Base-by-base conservation (phyloP, 139 green algal species). In the Micractinium sp. region DNA sequence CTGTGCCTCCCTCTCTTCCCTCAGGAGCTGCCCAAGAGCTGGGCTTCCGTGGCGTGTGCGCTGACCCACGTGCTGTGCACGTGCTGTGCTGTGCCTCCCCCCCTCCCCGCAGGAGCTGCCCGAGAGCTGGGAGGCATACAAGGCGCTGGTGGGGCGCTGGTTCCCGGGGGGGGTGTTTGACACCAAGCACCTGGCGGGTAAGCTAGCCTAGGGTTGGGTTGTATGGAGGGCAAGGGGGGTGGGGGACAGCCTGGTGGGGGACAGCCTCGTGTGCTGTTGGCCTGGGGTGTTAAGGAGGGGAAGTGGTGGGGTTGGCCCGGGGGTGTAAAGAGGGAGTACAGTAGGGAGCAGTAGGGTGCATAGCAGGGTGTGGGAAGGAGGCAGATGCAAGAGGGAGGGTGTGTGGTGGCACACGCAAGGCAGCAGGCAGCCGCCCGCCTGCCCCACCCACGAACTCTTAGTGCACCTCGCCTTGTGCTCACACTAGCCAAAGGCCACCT, bases 81-180 rank as follows among this genome's bases (percentile, higher is more conserved):
- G 15, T 71, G 63, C 63, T 25, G 22, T 12, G n/a, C n/a, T 16
- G 63, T 71, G 63, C 63, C 14, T 71, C 14, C 63, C 63, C 18
- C 63, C 14, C 9, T 13, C 14, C 0, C 63, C 39, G 82, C 83
- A 87, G 36, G 82, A 91, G 67, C 91, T 96, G 67, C 94, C 94
- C 0, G 82, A 88, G 0, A 90, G 35, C 39, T 97, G 95, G 95
- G 22, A 71, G 16, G 92, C 86, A 16, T 97, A 92, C 87, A 97
- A 96, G 89, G 60, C 80, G 19, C 71, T 92, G 39, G 90, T 92
- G 14, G 60, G 89, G 27, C 67, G 74, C 74, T 95, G 91, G 92
- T 95, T 97, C 85, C 95, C 95, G 1, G 95, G 89, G 22, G 95
- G 95, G 20, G 29, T 97, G 0, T 96, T 92, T 77, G 95, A 97